Conservation (phyloP, 345 rosid genomes). For the Moringa oleifera region DNA sequence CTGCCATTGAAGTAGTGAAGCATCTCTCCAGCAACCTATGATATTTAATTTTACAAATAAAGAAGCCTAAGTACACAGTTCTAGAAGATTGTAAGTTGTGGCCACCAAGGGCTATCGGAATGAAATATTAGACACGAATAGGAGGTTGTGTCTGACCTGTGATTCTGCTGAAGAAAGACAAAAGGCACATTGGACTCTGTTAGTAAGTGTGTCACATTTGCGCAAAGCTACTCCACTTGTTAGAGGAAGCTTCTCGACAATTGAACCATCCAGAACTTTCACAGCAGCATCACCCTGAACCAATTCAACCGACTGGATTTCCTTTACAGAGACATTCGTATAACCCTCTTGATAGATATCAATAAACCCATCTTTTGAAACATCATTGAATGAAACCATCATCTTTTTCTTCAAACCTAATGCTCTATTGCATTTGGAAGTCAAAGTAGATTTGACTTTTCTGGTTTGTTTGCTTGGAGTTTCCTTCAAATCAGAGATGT, state of each 20-base stretch:
- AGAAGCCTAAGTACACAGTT: background rate
- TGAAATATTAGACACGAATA: slow-evolving; percentile 5
- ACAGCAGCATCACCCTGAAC: slow-evolving; percentile 14
- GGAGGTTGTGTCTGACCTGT: slow-evolving; percentile 43
- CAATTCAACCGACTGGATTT: slow-evolving; percentile 14
- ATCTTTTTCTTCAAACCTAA: slow-evolving; percentile 13
- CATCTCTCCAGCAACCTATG: slow-evolving; percentile 86
- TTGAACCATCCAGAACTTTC: slow-evolving; percentile 19
- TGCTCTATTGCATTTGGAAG: slow-evolving; percentile 17
- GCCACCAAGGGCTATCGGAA: background rate
- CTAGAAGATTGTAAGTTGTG: slow-evolving; percentile 1
- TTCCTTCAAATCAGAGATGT: slow-evolving; percentile 4
- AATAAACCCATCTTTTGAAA: slow-evolving; percentile 21
- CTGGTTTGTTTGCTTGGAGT: slow-evolving; percentile 11
- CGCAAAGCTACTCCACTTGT: slow-evolving; percentile 22
- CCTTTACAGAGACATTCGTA: slow-evolving; percentile 7
- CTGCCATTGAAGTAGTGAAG: slow-evolving; percentile 59
- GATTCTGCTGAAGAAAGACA: slow-evolving; percentile 66
- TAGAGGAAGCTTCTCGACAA: slow-evolving; percentile 18
- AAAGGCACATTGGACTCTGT: slow-evolving; percentile 53
- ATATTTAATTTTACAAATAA: slow-evolving; percentile 15
- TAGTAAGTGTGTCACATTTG: slow-evolving; percentile 27
- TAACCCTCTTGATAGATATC: slow-evolving; percentile 15
- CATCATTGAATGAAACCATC: slow-evolving; percentile 21
- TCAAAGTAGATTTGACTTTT: slow-evolving; percentile 19